These are phyloP conservation scores for Saccharum hybrid DNA, from an alignment of 202 grass and related monocot genomes.

Conservation along the genomic window DNA sequence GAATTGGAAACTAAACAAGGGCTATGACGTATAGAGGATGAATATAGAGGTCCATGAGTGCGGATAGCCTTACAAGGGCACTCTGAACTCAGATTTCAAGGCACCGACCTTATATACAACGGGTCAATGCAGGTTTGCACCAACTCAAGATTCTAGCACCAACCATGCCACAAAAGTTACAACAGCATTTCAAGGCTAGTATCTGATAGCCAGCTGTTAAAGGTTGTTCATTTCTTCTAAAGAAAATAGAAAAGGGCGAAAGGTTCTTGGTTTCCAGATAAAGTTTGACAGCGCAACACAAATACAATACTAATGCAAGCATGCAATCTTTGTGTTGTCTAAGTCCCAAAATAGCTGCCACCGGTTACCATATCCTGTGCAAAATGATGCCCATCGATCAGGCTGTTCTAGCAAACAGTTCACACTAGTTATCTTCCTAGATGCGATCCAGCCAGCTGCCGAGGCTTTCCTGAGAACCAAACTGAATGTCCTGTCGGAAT, in stretches of 20 bases:
- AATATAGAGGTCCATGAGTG: too few species aligned
- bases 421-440: constrained; percentile 33
- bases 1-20: too few species aligned
- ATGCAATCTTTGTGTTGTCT: constrained; percentile 1
- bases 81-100: background rate
- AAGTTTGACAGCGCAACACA: constrained; percentile 13
- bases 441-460: constrained; percentile 66
- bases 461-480: constrained; percentile 77
- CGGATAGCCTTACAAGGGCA: background rate
- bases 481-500: constrained; percentile 60
- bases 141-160: too few species aligned
- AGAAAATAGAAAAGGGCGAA: background rate
- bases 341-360: constrained; percentile 48
- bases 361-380: constrained; percentile 25
- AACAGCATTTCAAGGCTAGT: background rate
- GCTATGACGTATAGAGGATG: too few species aligned
- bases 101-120: background rate
- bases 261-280: constrained; percentile 13
- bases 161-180: background rate
- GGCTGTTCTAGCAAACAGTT: background rate
- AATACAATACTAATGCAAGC: background rate
- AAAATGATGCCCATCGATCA: constrained; percentile 12
- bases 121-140: background rate
- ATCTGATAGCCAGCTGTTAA: constrained; percentile 7
- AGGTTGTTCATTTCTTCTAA: background rate